A percentile compares a stretch with the other conserved stretches of the same genome.
Conservation (phyloP, 2,329 filamentous ascomycete species). For the Phaeoacremonium minimum region DNA sequence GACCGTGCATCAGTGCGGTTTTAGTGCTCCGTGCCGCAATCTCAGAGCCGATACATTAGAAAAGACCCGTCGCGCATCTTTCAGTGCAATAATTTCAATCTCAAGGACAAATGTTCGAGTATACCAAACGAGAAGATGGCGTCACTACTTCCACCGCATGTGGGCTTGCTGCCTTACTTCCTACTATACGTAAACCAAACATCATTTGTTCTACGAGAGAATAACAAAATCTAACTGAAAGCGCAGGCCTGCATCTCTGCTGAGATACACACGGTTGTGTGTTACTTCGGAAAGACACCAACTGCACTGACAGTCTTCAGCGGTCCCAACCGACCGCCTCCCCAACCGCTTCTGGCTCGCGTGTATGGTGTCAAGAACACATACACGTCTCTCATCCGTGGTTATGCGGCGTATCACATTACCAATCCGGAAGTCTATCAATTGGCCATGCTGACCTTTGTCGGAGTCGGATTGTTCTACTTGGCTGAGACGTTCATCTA, state of each 20-base stretch:
- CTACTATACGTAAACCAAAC: constrained; percentile 18
- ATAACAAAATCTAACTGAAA: constrained; percentile 12
- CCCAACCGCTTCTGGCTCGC: constrained; percentile 21
- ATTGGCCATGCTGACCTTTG: constrained; percentile 22
- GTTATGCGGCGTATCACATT: constrained; percentile 28
- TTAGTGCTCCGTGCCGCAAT: too few species aligned
- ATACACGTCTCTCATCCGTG: constrained; percentile 25
- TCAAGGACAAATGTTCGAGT: too few species aligned
- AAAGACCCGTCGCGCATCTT: too few species aligned
- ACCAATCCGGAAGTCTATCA: constrained; percentile 23
- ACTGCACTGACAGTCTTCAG: constrained; percentile 18
- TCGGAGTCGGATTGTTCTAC: constrained; percentile 24
- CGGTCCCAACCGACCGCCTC: constrained; percentile 19
- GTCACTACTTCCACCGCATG: constrained; percentile 3
- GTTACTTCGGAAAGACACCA: constrained; percentile 17
- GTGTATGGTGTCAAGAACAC: constrained; percentile 29
- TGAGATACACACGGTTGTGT: constrained; percentile 17
- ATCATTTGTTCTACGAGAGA: too few species aligned
- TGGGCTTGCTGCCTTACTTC: constrained; percentile 22
- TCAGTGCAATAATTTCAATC: too few species aligned
- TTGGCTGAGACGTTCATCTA: constrained; percentile 19
- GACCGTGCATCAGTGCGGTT: too few species aligned
- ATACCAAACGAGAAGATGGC: constrained; percentile 2
- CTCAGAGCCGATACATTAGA: too few species aligned
- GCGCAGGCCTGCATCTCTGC: constrained; percentile 16